Evolutionary conservation across 371 early-diverging fungal genomes (phyloP).

Genomic region (Mucor velutinosus): DNA sequence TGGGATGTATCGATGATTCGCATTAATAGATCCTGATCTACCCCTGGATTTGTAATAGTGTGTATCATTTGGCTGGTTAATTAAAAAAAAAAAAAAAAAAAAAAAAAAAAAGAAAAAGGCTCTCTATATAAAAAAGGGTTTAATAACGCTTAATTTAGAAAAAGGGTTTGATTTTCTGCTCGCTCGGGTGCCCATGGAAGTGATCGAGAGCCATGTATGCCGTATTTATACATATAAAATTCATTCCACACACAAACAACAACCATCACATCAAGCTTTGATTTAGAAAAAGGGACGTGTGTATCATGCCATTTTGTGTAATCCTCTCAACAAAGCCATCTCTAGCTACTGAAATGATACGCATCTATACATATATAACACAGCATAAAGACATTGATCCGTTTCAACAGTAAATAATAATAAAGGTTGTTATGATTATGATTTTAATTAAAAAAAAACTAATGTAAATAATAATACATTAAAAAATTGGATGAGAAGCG

Average conservation of each 20-base stretch:
- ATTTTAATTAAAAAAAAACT: conserved; percentile 13
- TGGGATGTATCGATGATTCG: not conserved
- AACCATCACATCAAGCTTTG: not conserved
- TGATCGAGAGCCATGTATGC: conserved; percentile 7
- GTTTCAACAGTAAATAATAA: not conserved
- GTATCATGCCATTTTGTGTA: conserved; percentile 4
- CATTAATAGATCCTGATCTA: not conserved
- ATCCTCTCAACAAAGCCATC: not conserved
- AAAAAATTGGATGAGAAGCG: conserved; percentile 14
- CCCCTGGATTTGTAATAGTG: not conserved
- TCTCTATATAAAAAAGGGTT: conserved; percentile 16
- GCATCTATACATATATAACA: not conserved
- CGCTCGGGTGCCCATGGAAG: not conserved
- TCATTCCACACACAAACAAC: conserved; percentile 18
- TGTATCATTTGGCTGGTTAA: not conserved
- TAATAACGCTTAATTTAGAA: conserved; percentile 20
- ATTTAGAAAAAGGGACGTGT: conserved; percentile 4
- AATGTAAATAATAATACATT: conserved; percentile 16
- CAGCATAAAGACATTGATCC: not conserved
- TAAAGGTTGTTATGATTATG: conserved; percentile 10
- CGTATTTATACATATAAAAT: conserved; percentile 12
- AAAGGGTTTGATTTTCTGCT: not conserved
- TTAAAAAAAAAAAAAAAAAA: not conserved
- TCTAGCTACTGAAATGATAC: not conserved
- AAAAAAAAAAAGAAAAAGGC: not conserved